Evolutionary conservation across 208 protist genomes (phyloP).

Genomic region (Trypanosoma platydactyli): DNA sequence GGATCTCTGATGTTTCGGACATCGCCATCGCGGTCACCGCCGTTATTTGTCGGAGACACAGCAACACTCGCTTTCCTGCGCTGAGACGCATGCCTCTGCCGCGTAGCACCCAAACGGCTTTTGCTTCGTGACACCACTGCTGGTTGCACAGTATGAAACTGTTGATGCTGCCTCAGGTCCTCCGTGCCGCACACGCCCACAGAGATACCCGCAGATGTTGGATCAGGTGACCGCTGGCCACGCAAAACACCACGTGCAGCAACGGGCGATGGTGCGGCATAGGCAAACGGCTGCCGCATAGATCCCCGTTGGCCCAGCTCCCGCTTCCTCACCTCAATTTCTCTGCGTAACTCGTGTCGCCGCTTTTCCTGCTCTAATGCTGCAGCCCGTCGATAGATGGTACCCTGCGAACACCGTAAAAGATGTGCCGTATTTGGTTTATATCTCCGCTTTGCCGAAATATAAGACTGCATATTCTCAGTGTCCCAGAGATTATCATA

Average conservation of each 20-base stretch:
- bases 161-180: slow-evolving; percentile 12
- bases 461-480: not conserved
- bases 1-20: too few species aligned
- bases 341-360: slow-evolving; percentile 54
- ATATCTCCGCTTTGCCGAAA: slow-evolving; percentile 6
- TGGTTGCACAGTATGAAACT: not conserved
- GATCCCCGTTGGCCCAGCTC: slow-evolving; percentile 31
- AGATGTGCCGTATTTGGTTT: slow-evolving; percentile 63
- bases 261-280: not conserved
- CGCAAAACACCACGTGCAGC: not conserved
- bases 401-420: slow-evolving; percentile 55
- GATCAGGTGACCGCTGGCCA: not conserved
- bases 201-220: not conserved
- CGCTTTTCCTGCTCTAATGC: slow-evolving; percentile 58
- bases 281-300: slow-evolving; percentile 7
- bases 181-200: slow-evolving; percentile 2
- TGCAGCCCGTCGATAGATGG: slow-evolving; percentile 45
- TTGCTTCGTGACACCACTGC: not conserved
- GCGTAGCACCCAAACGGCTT: too few species aligned
- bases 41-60: too few species aligned
- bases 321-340: slow-evolving; percentile 55
- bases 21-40: too few species aligned
- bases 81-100: too few species aligned
- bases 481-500: slow-evolving; percentile 14
- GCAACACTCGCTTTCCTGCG: too few species aligned